A percentile compares a stretch with the other conserved stretches of the same genome.
These are phyloP conservation scores for Aphelidium insulamus DNA, from an alignment of 371 early-diverging fungal genomes.

Conservation along the genomic window DNA sequence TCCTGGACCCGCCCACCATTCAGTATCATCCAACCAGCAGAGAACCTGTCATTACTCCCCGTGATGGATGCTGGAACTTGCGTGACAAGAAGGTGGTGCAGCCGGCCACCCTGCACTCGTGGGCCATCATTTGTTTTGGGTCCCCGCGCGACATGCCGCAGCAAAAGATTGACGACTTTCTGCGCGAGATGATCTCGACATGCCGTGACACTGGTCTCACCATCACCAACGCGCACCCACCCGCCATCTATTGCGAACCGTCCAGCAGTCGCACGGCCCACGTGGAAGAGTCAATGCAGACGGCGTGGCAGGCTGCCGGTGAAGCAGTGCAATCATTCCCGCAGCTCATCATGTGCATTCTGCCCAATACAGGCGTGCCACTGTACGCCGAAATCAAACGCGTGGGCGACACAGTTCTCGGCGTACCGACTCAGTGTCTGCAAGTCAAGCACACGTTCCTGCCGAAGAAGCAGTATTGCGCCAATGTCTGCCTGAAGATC, in stretches of 20 bases:
- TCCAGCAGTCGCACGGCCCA: constrained; percentile 36
- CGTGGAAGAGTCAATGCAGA: constrained; percentile 37
- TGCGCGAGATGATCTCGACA: constrained; percentile 21
- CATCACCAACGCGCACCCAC: constrained; percentile 28
- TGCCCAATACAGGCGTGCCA: constrained; percentile 65
- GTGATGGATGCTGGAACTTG: constrained; percentile 77
- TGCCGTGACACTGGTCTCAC: constrained; percentile 36
- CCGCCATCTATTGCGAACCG: constrained; percentile 39
- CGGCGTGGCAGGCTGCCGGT: constrained; percentile 50
- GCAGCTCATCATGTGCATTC: constrained; percentile 54
- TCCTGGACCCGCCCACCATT: constrained; percentile 54
- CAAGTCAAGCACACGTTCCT: constrained; percentile 1
- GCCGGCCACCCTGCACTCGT: constrained; percentile 52
- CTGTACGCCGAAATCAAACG: constrained; percentile 6
- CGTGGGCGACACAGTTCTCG: constrained; percentile 5
- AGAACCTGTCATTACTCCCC: constrained; percentile 41
- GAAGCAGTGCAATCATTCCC: constrained; percentile 31
- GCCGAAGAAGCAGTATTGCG: constrained; percentile 9
- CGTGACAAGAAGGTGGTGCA: constrained; percentile 54
- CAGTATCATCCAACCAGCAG: constrained; percentile 32
- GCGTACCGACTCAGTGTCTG: constrained; percentile 12
- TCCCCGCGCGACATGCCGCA: constrained; percentile 8
- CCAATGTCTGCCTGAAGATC: constrained; percentile 24
- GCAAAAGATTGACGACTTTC: constrained; percentile 18
- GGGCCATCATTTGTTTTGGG: constrained; percentile 50